Evolutionary conservation across 1,139 yeast species (phyloP).

Genomic region (Geotrichum klebahnii): DNA sequence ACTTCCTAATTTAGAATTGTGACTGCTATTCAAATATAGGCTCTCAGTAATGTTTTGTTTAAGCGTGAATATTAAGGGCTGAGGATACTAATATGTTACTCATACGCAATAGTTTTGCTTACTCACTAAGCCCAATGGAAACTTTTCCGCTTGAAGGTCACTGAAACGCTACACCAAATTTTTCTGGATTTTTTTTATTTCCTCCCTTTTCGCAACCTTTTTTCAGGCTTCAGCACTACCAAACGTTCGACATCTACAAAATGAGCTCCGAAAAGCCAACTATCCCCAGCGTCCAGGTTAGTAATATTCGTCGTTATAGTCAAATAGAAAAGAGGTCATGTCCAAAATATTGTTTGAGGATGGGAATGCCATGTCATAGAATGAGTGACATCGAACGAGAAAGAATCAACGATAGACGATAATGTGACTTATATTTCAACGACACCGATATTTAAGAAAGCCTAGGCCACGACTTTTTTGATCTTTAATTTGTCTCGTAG

Average conservation of each 20-base stretch:
- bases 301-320: constrained; percentile 17
- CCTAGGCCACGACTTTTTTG: no score
- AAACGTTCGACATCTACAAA: constrained; percentile 20
- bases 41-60: background rate
- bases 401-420: no score
- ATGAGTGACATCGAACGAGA: no score
- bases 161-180: constrained; percentile 1
- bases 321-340: constrained; percentile 1
- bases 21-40: background rate
- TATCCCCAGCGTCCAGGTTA: constrained; percentile 39
- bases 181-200: background rate
- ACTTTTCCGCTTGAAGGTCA: no score
- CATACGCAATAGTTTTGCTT: background rate
- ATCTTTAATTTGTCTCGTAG: no score
- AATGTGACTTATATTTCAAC: no score
- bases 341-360: no score
- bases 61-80: background rate
- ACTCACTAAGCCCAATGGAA: background rate
- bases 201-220: constrained; percentile 19
- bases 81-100: background rate
- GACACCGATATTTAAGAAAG: no score
- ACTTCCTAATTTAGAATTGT: background rate
- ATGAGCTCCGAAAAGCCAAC: constrained; percentile 30
- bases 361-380: no score
- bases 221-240: constrained; percentile 20